Base-by-base conservation (phyloP, 2,329 filamentous ascomycete species). In the Chaetothyriales sp. region DNA sequence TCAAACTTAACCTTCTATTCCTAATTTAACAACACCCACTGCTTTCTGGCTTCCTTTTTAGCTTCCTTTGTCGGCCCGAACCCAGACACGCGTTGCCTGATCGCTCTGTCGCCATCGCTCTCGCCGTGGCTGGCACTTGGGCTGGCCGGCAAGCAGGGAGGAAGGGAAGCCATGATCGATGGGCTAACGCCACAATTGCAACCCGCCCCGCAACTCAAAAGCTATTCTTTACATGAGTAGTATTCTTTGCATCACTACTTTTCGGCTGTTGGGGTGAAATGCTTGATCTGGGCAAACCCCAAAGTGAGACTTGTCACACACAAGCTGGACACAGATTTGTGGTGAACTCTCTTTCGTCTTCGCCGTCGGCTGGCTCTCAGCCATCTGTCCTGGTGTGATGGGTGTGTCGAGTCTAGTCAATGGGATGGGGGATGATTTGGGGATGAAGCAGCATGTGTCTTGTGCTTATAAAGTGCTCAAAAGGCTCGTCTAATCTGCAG, bases 101-200 rank as follows among this genome's bases (percentile, higher is more conserved):
- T 6, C 22, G 22, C 22, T 3, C 22, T 25, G 22, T 25, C 22
- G 22, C 22, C 22, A 25, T 25, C 22, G 22, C 22, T 6, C n/a
- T n/a, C n/a, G n/a, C n/a, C n/a, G n/a, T n/a, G n/a, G n/a, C n/a
- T n/a, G n/a, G n/a, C n/a, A n/a, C n/a, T n/a, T n/a, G n/a, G n/a
- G n/a, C n/a, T n/a, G n/a, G 22, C 22, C 22, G 22, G 3, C 6
- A 25, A 25, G 22, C 22, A 25, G 22, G 22, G 22, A 6, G 22
- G 22, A 4, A 74, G 77, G 48, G 66, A 77, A 47, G 74, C 74
- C 45, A 74, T 81, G 3, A 68, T 78, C 6, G 74, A 77, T 50
- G 87, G 82, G 82, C 56, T 86, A 53, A 6, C 22, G 22, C 22
- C 83, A 85, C 69, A 80, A 86, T 61, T 77, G 75, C 57, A 80